phyloP scores from a whole-genome alignment of 768 basidiomycete species.

The Suillus hirtellus region DNA sequence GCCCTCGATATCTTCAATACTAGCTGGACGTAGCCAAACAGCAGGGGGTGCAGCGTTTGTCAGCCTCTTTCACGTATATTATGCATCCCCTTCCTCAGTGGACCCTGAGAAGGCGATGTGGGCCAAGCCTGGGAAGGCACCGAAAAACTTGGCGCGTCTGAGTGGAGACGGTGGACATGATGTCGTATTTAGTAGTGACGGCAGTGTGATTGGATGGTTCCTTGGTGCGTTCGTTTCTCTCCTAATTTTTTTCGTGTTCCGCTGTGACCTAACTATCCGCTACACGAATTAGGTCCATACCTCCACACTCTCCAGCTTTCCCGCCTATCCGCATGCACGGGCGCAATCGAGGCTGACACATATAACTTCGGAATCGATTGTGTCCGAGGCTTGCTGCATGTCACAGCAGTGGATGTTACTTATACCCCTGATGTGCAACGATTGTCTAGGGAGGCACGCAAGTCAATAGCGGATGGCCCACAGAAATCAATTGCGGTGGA shows the following conservation, averaged over 20 bases:
- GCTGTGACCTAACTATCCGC: conserved; percentile 7
- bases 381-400: conserved; percentile 53
- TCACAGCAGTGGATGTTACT: conserved; percentile 57
- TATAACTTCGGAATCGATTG: conserved; percentile 64
- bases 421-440: conserved; percentile 63
- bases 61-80: conserved; percentile 69
- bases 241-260: neutral
- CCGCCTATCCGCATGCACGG: conserved; percentile 48
- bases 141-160: conserved; percentile 57
- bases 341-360: conserved; percentile 48
- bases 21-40: conserved; percentile 17
- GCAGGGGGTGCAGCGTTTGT: conserved; percentile 58
- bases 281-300: conserved; percentile 50
- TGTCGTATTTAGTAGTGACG: conserved; percentile 62
- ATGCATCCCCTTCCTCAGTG: conserved; percentile 44
- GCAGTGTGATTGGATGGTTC: conserved; percentile 70
- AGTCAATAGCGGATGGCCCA: neutral
- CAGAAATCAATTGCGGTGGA: conserved; percentile 10
- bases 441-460: conserved; percentile 51
- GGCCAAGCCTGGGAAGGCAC: conserved; percentile 71
- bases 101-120: conserved; percentile 51
- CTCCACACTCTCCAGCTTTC: conserved; percentile 62
- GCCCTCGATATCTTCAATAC: neutral
- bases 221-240: conserved; percentile 47
- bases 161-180: conserved; percentile 78